These are phyloP conservation scores for Venturia carpophila DNA, from an alignment of 2,329 filamentous ascomycete species.

Conservation along the genomic window DNA sequence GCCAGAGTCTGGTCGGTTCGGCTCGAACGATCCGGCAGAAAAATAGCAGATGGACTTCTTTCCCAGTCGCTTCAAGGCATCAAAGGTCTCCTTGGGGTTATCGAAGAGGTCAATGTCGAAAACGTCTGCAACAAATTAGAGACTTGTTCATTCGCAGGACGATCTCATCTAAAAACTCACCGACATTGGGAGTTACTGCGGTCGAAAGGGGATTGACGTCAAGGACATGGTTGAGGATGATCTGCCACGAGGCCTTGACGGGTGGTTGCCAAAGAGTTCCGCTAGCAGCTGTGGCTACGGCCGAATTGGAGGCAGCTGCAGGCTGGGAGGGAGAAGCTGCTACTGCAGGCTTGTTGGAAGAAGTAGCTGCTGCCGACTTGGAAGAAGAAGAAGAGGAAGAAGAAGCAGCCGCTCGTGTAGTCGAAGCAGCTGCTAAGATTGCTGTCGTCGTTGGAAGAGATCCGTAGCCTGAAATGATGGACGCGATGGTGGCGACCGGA, in stretches of 20 bases:
- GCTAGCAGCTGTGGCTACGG: neutral
- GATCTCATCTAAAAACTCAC: neutral
- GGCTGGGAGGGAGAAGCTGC: neutral
- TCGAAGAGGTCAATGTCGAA: constrained; percentile 17
- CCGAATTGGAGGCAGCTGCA: neutral
- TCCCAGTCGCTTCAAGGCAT: constrained; percentile 7
- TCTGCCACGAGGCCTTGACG: constrained; percentile 52
- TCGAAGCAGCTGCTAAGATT: neutral
- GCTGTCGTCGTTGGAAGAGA: neutral
- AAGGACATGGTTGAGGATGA: constrained; percentile 45
- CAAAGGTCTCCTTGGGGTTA: constrained; percentile 12
- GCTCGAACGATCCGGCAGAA: constrained; percentile 61
- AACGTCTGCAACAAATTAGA: neutral
- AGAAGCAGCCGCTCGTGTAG: neutral
- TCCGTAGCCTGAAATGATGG: neutral
- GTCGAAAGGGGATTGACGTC: constrained; percentile 24
- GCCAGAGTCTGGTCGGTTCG: constrained; percentile 50
- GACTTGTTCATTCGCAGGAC: too few relatives aligned
- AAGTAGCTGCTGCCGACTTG: neutral
- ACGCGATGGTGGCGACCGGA: neutral
- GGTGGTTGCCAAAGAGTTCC: constrained; percentile 44
- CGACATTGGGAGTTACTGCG: constrained; percentile 10
- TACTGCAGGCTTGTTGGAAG: neutral
- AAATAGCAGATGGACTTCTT: constrained; percentile 53
- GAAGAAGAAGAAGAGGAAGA: neutral